Evolutionary conservation across 2,329 filamentous ascomycete genomes (phyloP).

Genomic region (Microcyclospora pomicola): DNA sequence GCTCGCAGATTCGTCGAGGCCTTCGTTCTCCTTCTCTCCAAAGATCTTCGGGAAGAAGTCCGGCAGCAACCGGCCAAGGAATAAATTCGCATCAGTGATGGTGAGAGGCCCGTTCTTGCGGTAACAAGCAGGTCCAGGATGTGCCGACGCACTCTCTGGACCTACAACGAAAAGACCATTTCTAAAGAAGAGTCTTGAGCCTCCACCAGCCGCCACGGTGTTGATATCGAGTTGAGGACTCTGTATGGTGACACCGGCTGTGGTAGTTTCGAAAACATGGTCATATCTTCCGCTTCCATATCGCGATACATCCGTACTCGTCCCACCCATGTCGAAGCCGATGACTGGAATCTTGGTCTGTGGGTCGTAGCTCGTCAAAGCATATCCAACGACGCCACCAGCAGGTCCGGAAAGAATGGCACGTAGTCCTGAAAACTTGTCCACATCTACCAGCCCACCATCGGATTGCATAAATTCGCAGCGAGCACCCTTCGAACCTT

Average conservation of each 20-base stretch:
- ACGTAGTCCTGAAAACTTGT: conserved; percentile 69
- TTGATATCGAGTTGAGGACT: conserved; percentile 90
- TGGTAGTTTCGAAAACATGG: conserved; percentile 88
- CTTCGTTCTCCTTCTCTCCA: conserved; percentile 73
- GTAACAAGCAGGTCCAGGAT: conserved; percentile 84
- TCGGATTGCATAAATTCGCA: conserved; percentile 96
- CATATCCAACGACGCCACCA: conserved; percentile 87
- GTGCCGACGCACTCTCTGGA: conserved; percentile 75
- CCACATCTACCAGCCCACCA: conserved; percentile 56
- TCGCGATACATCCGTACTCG: conserved; percentile 78
- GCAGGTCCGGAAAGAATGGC: conserved; percentile 82
- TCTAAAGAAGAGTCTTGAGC: conserved; percentile 70
- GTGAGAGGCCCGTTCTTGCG: conserved; percentile 78
- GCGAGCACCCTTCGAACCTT: conserved; percentile 54
- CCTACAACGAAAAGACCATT: conserved; percentile 86
- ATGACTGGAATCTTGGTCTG: conserved; percentile 75
- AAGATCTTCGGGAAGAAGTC: conserved; percentile 96
- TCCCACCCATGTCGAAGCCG: conserved; percentile 93
- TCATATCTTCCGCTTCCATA: conserved; percentile 72
- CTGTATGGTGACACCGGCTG: conserved; percentile 86
- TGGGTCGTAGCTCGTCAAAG: conserved; percentile 77
- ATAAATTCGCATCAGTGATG: conserved; percentile 86
- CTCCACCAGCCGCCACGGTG: conserved; percentile 82
- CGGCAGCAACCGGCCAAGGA: conserved; percentile 68
- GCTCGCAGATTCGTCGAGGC: conserved; percentile 63